phyloP scores from a whole-genome alignment of 2,329 filamentous ascomycete species.

The Penicillium hordei region DNA sequence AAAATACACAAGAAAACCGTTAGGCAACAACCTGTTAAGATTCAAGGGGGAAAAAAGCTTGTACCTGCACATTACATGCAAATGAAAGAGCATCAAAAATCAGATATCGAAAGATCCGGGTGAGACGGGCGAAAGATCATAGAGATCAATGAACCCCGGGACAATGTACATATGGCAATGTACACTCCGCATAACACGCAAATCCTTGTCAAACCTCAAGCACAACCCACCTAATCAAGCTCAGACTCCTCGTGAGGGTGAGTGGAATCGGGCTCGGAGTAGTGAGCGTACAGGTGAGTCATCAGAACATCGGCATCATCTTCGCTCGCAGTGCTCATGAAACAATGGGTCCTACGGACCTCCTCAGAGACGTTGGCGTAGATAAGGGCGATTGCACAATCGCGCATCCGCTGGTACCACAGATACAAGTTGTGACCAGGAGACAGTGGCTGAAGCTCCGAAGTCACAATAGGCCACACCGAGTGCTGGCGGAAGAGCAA shows the following conservation, averaged over 20 bases:
- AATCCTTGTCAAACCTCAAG: background rate
- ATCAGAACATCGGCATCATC: background rate
- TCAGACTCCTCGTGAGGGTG: background rate
- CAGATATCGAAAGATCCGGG: background rate
- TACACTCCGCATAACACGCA: background rate
- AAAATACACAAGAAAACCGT: background rate
- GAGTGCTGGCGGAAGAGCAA: conserved; percentile 10
- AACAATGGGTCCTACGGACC: background rate
- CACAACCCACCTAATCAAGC: background rate
- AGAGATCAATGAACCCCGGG: background rate
- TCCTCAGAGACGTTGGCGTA: conserved; percentile 5
- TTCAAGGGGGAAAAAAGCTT: too few relatives aligned
- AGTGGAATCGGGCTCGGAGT: background rate
- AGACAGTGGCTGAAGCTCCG: background rate
- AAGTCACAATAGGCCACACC: conserved; percentile 3
- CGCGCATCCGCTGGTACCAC: conserved; percentile 12
- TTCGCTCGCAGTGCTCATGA: background rate
- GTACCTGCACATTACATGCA: background rate
- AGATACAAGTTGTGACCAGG: background rate
- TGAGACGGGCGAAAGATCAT: background rate
- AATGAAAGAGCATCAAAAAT: background rate
- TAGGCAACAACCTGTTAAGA: background rate
- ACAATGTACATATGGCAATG: background rate
- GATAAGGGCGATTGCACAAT: conserved; percentile 2
- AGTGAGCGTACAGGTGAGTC: conserved; percentile 4